These are phyloP conservation scores for Arabidopsis suecica DNA, from an alignment of 345 rosid species.

Conservation along the genomic window DNA sequence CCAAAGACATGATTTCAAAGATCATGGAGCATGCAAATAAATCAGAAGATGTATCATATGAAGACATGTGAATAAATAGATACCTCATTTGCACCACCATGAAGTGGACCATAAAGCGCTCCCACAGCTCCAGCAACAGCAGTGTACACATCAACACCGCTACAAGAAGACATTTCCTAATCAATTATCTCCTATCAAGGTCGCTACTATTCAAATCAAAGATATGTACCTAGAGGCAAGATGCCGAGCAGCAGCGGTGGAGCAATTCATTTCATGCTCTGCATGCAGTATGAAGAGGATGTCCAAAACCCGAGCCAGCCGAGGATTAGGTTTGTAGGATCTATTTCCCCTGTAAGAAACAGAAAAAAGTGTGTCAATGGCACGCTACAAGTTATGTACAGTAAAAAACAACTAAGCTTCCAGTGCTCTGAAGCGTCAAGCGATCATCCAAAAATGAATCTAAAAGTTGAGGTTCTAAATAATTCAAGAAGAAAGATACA, in stretches of 20 bases:
- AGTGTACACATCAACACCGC: conserved; percentile 94
- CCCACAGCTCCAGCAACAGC: conserved; percentile 97
- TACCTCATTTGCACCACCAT: conserved; percentile 99
- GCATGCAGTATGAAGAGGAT: conserved; percentile 93
- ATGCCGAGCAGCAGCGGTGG: conserved; percentile 95
- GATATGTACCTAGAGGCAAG: conserved; percentile 86
- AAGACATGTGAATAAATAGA: not conserved
- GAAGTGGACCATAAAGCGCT: conserved; percentile 97
- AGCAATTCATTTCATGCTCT: conserved; percentile 98
- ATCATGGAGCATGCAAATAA: conserved; percentile 6
- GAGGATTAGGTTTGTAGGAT: conserved; percentile 89
- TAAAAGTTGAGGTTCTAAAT: not conserved
- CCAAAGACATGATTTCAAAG: conserved; percentile 11
- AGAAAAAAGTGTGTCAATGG: not conserved
- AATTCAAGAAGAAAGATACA: conserved; percentile 1
- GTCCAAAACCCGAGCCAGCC: conserved; percentile 88
- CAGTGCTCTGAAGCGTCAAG: not conserved
- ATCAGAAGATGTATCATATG: conserved; percentile 16
- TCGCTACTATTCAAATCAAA: conserved; percentile 23
- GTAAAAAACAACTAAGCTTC: conserved; percentile 12
- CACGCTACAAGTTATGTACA: not conserved
- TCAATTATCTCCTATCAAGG: not conserved
- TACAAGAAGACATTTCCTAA: conserved; percentile 41
- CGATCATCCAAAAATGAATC: not conserved
- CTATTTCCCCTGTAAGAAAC: conserved; percentile 72